Base-by-base conservation (phyloP, 495 filamentous ascomycete genomes). In the Lasiosphaeris hirsuta region DNA sequence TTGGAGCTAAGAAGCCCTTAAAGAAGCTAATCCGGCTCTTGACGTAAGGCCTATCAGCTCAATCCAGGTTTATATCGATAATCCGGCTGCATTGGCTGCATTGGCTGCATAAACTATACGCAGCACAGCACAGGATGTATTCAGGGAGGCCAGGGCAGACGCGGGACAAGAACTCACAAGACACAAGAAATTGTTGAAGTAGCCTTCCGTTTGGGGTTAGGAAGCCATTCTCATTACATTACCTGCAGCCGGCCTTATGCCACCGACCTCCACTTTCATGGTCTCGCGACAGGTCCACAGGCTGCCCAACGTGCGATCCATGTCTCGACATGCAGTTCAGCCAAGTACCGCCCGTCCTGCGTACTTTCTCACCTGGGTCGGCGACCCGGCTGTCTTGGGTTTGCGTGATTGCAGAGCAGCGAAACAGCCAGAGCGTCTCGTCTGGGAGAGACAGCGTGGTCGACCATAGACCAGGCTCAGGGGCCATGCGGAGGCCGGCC, bases 171-270 rank as follows among this genome's bases (percentile, higher is more conserved):
- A 47, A 45, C 53, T 45, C 14, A 19, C 53, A 55, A 13, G 36
- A 40, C 35, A 49, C 46, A 49, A 18, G 46, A 14, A 48, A 57
- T 38, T 37, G 34, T 47, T 23, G 47, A 38, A 45, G 51, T 35
- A 53, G 49, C 34, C 47, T 54, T 46, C 57, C 41, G 54, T 60
- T 57, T 38, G 51, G 33, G 38, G 57, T 19, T 48, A 34, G 44
- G 18, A 33, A 23, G 10, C 13, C 52, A 47, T 15, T 30, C 51
- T 58, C 50, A 57, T 60, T 61, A 42, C 50, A 69, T 66, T 66
- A 59, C 59, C 51, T 68, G 65, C 65, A 70, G 63, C 56, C 59
- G 58, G 51, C 61, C 63, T 68, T 56, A 58, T 63, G 67, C 46
- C 43, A n/a, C n/a, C n/a, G n/a, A 41, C 45, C 19, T 46, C 51